A percentile compares a stretch with the other conserved stretches of the same genome.
Conservation (phyloP, 177 flowering plant genomes). For the Telopea speciosissima region DNA sequence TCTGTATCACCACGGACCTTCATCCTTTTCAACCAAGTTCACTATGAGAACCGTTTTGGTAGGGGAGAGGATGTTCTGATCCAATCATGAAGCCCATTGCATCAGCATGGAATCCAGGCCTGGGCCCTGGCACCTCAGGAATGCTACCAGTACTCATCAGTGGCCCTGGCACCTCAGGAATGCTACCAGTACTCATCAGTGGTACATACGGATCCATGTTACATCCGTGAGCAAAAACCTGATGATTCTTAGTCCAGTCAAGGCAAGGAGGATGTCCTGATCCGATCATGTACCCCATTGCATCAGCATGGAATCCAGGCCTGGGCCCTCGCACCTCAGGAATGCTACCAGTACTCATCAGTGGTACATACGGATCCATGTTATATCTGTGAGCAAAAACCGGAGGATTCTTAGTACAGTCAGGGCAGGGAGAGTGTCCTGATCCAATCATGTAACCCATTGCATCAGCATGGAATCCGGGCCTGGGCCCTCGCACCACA, state of each 20-base stretch:
- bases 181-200: constrained; percentile 19
- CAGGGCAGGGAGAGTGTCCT: constrained; percentile 15
- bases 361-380: too few species aligned
- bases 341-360: constrained; percentile 12
- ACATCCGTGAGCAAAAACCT: constrained; percentile 45
- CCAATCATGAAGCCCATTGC: constrained; percentile 41
- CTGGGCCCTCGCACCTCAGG: constrained; percentile 7
- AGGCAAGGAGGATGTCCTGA: constrained; percentile 14
- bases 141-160: constrained; percentile 15
- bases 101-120: constrained; percentile 15
- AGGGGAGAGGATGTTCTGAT: constrained; percentile 27
- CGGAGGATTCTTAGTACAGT: constrained; percentile 30
- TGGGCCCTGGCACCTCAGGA: constrained; percentile 16
- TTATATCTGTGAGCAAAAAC: constrained; percentile 46
- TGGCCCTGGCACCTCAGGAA: constrained; percentile 22
- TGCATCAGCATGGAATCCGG: too few species aligned
- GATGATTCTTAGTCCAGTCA: constrained; percentile 31
- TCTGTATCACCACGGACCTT: too few species aligned
- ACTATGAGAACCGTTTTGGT: too few species aligned
- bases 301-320: too few species aligned
- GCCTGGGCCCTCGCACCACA: too few species aligned
- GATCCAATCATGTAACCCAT: constrained; percentile 10
- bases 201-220: constrained; percentile 12
- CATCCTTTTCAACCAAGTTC: too few species aligned
- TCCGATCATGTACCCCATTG: neutral